These are phyloP conservation scores for Hymenochaete sp. DNA, from an alignment of 1,284 basidiomycete species.

Conservation along the genomic window DNA sequence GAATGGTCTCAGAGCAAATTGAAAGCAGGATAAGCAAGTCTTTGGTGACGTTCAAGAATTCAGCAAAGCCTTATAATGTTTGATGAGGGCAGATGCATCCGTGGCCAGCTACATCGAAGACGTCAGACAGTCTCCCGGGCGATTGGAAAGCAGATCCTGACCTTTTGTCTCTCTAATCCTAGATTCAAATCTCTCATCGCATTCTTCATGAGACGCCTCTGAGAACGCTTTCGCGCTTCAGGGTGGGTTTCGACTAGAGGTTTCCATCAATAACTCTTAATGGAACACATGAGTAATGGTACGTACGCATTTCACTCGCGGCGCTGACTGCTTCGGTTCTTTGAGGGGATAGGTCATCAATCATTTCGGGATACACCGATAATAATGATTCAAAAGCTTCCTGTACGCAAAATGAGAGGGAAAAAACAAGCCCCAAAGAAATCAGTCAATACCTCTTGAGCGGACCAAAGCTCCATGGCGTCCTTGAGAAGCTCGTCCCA, in stretches of 20 bases:
- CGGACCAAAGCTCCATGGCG: slow-evolving; percentile 21
- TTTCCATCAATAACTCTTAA: background rate
- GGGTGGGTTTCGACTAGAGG: slow-evolving; percentile 30
- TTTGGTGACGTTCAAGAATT: too few relatives aligned
- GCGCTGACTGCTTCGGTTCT: slow-evolving; percentile 29
- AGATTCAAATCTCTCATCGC: slow-evolving; percentile 32
- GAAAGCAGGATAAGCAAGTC: too few relatives aligned
- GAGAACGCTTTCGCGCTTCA: slow-evolving; percentile 28
- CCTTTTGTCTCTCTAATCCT: slow-evolving; percentile 35
- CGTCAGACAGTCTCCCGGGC: too few relatives aligned
- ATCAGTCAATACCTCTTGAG: slow-evolving; percentile 26
- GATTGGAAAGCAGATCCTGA: too few relatives aligned
- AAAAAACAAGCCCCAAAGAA: too few relatives aligned
- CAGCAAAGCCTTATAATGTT: slow-evolving; percentile 37
- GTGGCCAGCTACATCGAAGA: slow-evolving; percentile 33
- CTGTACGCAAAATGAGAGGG: too few relatives aligned
- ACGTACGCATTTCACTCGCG: slow-evolving; percentile 32
- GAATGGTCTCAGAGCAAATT: too few relatives aligned
- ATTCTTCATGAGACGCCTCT: slow-evolving; percentile 29
- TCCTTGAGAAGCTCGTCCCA: slow-evolving; percentile 22
- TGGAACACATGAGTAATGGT: too few relatives aligned
- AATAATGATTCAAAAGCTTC: slow-evolving; percentile 28
- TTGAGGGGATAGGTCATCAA: slow-evolving; percentile 31
- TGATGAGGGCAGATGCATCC: slow-evolving; percentile 36
- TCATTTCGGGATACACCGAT: slow-evolving; percentile 25